Evolutionary conservation across 768 basidiomycete genomes (phyloP), one percentile per base, ranked within the genome.

Genomic region (Tricholoma furcatifolium): DNA sequence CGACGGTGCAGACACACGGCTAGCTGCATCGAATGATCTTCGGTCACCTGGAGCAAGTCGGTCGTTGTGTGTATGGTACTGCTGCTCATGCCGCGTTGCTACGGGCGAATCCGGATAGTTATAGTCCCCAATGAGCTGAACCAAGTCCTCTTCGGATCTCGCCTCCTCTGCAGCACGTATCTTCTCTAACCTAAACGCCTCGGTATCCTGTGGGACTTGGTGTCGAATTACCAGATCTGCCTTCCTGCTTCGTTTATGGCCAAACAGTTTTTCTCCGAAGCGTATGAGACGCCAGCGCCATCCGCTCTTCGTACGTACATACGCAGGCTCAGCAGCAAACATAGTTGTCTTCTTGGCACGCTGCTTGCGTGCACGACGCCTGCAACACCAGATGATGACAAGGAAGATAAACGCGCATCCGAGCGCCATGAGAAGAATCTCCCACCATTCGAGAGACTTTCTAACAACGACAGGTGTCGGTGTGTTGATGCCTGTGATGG

Each of bases 391-490:
- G 50, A 91, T 63, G 58, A 90, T 65, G 21, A 79, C 66, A 36
- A 90, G 56, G 66, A 90, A 82, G 67, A 91, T 84, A 67, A 92
- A 87, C n/a, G 85, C 83, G 60, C 85, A 87, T 9, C 90, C 88
- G 38, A 91, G 79, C 0, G 84, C 75, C 86, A 92, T 91, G 47
- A 92, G 78, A 41, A 91, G 72, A 62, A 92, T 91, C 72, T 92
- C 77, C 89, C 89, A 92, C 89, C 91, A 91, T 55, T 74, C 71
- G 4, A 91, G 71, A 20, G 72, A 55, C 24, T 70, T 73, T 18
- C 65, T 66, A 21, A 60, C 47, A 8, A n/a, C 2, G 50, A 55
- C 58, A 12, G 58, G 50, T 1, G 75, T 76, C 0, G 85, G 84
- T 10, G 77, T 68, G 44, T 77, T 66, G 53, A 85, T 65, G 20